Evolutionary conservation across 2,329 filamentous ascomycete species (phyloP), one percentile per base, ranked within the genome.

Genomic region (Pseudogymnoascus pannorum): DNA sequence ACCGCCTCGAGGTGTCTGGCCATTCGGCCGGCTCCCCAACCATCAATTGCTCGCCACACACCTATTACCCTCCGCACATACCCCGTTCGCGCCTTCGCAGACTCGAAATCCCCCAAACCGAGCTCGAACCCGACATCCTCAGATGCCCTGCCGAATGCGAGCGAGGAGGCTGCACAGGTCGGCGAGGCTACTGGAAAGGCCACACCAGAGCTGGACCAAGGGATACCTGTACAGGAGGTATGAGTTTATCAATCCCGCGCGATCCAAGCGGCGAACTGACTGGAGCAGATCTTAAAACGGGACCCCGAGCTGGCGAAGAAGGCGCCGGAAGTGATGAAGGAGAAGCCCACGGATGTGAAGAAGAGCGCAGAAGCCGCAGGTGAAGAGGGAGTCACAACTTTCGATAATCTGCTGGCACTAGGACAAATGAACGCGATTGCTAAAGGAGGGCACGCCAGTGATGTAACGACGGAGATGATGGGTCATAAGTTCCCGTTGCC

Each of bases 401-500:
- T 72, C 18, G 66, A 61, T 16, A 70, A 72, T 57, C 62, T 71
- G 5, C 40, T 71, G 14, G 70, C 71, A 20, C 48, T 72, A 57
- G 66, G 68, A 29, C 66, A 72, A 58, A 61, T 72, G 59, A 59
- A 71, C 59, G 69, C 68, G 20, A 66, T 69, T 31, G 63, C 69
- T 5, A 57, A 63, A 44, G 66, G 68, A 31, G 65, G 68, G 9
- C 62, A 67, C 35, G 66, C 42, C 16, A 48, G 59, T 24, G 68
- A 69, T 44, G 60, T 57, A 9, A 48, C 58, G 29, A 61, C 16
- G 64, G 64, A 5, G 54, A 61, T 12, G 33, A 67, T 12, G 29
- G 69, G 67, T 11, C 67, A 71, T 72, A 95, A 93, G 72, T 97
- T 91, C 70, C 85, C 84, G 3, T 77, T 91, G 65, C 92, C 92